phyloP scores from a whole-genome alignment of 352 stramenopile species.

The Phytophthora sojae region DNA sequence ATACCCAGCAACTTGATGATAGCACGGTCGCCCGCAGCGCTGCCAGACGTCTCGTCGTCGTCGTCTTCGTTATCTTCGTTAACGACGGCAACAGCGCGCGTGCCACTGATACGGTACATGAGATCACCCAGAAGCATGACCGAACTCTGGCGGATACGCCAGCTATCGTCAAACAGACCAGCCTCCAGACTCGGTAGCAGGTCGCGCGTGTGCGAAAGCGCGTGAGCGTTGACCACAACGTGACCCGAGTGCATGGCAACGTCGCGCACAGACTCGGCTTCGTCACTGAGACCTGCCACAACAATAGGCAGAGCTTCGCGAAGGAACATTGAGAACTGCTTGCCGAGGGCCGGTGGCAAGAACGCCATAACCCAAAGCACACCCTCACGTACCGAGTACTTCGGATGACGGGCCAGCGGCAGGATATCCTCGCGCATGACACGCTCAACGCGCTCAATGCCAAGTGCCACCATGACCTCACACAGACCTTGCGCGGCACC shows the following conservation, averaged over 20 bases:
- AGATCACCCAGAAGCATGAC: slow-evolving; percentile 96
- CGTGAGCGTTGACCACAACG: slow-evolving; percentile 98
- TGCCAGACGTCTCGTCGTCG: slow-evolving; percentile 85
- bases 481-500: slow-evolving; percentile 98
- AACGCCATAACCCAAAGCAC: slow-evolving; percentile 99
- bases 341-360: slow-evolving; percentile 95
- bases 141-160: slow-evolving; percentile 98
- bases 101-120: slow-evolving; percentile 98
- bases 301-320: slow-evolving; percentile 96
- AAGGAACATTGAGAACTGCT: slow-evolving; percentile 95
- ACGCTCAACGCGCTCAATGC: slow-evolving; percentile 76
- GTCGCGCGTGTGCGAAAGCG: slow-evolving; percentile 96
- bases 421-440: slow-evolving; percentile 95
- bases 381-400: slow-evolving; percentile 96
- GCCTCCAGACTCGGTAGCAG: slow-evolving; percentile 97
- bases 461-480: slow-evolving; percentile 93
- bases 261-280: slow-evolving; percentile 98
- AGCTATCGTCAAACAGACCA: slow-evolving; percentile 98
- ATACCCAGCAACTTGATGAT: slow-evolving; percentile 94
- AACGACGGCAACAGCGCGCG: slow-evolving; percentile 82
- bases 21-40: slow-evolving; percentile 81
- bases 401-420: slow-evolving; percentile 94
- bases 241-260: slow-evolving; percentile 97
- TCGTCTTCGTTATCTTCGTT: slow-evolving; percentile 67
- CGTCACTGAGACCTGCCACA: slow-evolving; percentile 97